phyloP scores from a whole-genome alignment of 306 rosid species.

The Acacia melanoxylon region DNA sequence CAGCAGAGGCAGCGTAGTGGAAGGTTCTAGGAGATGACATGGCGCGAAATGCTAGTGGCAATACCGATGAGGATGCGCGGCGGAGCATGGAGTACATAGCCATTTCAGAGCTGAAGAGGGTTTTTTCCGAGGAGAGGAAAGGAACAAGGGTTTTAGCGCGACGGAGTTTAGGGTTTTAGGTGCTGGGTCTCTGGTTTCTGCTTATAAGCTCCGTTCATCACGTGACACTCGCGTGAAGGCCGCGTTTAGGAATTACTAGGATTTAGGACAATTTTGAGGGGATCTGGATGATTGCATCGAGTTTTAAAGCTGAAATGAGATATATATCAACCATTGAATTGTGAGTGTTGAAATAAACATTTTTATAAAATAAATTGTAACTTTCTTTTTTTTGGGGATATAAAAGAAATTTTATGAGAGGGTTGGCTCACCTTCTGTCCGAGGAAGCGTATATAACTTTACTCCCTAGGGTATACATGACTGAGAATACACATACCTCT shows the following conservation, averaged over 20 bases:
- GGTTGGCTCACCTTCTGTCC: too few relatives aligned
- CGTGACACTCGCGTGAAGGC: neutral
- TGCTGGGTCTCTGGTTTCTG: neutral
- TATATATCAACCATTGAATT: too few relatives aligned
- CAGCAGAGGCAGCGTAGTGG: slow-evolving; percentile 43
- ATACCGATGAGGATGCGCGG: slow-evolving; percentile 49
- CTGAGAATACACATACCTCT: too few relatives aligned
- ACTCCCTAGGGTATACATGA: too few relatives aligned
- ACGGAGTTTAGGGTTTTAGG: slow-evolving; percentile 32
- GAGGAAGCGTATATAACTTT: too few relatives aligned
- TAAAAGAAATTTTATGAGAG: too few relatives aligned
- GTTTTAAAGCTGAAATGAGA: too few relatives aligned
- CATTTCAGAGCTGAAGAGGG: slow-evolving; percentile 36
- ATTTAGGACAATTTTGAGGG: too few relatives aligned
- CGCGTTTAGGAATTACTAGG: neutral
- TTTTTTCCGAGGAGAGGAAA: neutral
- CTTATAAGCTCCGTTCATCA: neutral
- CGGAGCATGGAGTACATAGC: slow-evolving; percentile 64
- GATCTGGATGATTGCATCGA: neutral
- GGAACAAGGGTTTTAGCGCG: slow-evolving; percentile 21
- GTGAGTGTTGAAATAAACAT: too few relatives aligned
- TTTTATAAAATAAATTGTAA: too few relatives aligned
- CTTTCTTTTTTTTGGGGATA: too few relatives aligned
- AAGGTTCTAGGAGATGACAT: slow-evolving; percentile 47
- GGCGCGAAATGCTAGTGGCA: slow-evolving; percentile 50